A percentile compares a stretch with the other conserved stretches of the same genome.
These are phyloP conservation scores for Madurella fahalii DNA, from an alignment of 2,329 filamentous ascomycete species.

Conservation along the genomic window DNA sequence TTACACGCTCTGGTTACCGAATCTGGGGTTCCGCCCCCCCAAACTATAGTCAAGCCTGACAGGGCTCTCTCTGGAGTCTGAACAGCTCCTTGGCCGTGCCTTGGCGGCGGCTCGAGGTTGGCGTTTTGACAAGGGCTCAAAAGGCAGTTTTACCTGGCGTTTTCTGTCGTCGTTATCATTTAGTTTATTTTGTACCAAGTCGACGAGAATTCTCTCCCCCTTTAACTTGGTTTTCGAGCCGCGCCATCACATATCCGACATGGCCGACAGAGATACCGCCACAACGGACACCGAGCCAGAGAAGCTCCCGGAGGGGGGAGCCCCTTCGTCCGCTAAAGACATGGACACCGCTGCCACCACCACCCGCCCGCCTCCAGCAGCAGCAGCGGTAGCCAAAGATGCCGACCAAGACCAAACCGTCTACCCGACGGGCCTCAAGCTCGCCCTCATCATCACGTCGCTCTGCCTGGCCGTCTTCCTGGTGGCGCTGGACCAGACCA, in stretches of 20 bases:
- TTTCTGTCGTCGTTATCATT: no score
- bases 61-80: no score
- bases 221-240: no score
- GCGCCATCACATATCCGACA: neutral
- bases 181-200: no score
- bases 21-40: neutral
- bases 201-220: no score
- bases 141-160: no score
- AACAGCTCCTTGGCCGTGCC: no score
- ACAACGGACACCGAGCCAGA: conserved; percentile 21
- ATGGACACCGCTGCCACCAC: neutral
- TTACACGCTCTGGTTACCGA: neutral
- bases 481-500: conserved; percentile 49
- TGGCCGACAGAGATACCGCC: conserved; percentile 15
- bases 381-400: neutral
- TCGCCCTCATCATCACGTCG: conserved; percentile 40
- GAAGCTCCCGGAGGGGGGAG: conserved; percentile 2
- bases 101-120: neutral
- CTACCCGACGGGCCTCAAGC: conserved; percentile 40
- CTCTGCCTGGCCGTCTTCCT: conserved; percentile 47
- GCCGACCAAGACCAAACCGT: conserved; percentile 18
- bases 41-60: no score
- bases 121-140: no score
- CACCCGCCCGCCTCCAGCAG: neutral
- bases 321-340: neutral